Base-by-base conservation (phyloP, 306 rosid genomes). In the Ormosia semicastrata region DNA sequence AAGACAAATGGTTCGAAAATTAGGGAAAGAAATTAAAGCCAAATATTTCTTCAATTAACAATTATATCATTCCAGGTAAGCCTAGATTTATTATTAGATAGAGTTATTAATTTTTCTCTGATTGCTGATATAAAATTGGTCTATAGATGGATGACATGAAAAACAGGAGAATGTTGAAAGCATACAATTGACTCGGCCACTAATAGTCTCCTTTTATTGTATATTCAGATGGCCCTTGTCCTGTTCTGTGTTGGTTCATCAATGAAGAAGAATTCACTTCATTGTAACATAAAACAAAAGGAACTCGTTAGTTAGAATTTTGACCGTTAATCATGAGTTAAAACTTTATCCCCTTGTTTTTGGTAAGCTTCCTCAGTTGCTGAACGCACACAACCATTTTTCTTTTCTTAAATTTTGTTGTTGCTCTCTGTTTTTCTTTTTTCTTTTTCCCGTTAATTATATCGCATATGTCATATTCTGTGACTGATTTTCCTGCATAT, bases 391-490 rank as follows among this genome's bases (percentile, higher is more conserved):
- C 41, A 46, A 33, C 33, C 34, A 30, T 60, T 43, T 7, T 10
- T 76, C 4, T 60, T 24, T 24, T 24, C 24, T 46, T 17, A 32
- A 32, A 46, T 5, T 47, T 47, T 46, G 36, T 12, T 30, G 6
- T 30, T 41, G 8, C 24, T 24, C 47, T 53, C 17, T 72, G 17
- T 49, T 37, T 76, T 47, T 52, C 52, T 3, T 13, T 39, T 49
- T 1, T 24, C 1, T 8, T 32, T 65, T 44, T 18, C 66, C 66
- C 12, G 13, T 44, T 53, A 54, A 13, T 63, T 54, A 24, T 62
- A 41, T 49, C 30, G 36, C 67, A 4, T 57, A 40, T 82, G 40
- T 73, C 73, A 15, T 79, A 68, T 81, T 76, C 59, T 75, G 43
- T 49, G 49, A 4, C 41, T 29, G 11, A n/a, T 71, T 85, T 83